A percentile compares a stretch with the other conserved stretches of the same genome.
Evolutionary conservation across 495 filamentous ascomycete species (phyloP).

Genomic region (Filosporella fistucella): DNA sequence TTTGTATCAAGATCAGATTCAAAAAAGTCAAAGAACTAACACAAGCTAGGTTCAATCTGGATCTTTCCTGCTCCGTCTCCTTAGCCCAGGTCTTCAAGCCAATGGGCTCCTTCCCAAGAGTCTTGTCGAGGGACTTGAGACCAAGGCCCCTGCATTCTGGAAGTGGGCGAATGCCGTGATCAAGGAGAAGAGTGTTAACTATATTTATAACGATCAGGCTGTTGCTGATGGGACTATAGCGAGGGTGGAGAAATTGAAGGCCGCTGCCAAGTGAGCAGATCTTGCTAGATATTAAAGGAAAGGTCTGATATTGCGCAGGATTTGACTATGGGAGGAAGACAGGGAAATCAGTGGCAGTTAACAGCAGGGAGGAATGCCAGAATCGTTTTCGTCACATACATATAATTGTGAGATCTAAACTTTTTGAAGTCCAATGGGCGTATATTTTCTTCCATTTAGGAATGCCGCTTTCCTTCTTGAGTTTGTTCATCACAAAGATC

Average conservation of each 20-base stretch:
- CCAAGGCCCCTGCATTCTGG: conserved; percentile 57
- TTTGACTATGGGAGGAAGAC: too few relatives aligned
- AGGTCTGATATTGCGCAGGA: not conserved
- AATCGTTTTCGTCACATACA: too few relatives aligned
- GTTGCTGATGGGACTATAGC: conserved; percentile 28
- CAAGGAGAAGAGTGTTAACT: conserved; percentile 60
- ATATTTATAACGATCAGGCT: conserved; percentile 52
- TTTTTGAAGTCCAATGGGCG: too few relatives aligned
- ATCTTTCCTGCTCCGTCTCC: conserved; percentile 60
- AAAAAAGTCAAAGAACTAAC: too few relatives aligned
- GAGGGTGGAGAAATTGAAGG: conserved; percentile 28
- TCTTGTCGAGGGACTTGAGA: conserved; percentile 41
- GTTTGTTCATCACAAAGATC: too few relatives aligned
- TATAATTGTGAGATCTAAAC: too few relatives aligned
- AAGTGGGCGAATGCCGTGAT: conserved; percentile 63
- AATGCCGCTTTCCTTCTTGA: too few relatives aligned
- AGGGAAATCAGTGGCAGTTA: too few relatives aligned
- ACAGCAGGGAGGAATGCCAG: too few relatives aligned
- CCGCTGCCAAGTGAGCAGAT: not conserved
- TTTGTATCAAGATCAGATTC: too few relatives aligned
- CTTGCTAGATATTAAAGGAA: not conserved
- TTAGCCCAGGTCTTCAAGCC: conserved; percentile 39
- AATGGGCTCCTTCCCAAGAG: conserved; percentile 44
- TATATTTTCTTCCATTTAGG: too few relatives aligned
- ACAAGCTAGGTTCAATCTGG: conserved; percentile 53